phyloP scores from a whole-genome alignment of 108 stramenopile species.

The Cyclotella atomus region DNA sequence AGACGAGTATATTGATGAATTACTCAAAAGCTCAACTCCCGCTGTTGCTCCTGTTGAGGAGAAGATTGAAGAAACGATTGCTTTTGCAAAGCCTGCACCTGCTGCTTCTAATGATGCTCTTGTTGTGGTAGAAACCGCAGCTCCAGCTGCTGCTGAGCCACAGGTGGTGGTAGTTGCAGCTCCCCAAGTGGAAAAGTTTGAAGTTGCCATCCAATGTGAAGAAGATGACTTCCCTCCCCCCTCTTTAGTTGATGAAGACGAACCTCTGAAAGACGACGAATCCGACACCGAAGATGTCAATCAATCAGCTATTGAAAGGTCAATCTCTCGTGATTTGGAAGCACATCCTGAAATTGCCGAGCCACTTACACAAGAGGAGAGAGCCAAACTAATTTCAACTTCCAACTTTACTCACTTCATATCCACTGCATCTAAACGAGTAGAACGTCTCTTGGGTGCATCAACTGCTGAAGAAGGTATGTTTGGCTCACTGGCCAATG shows the following conservation, averaged over 20 bases:
- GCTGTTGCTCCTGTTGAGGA: slow-evolving; percentile 29
- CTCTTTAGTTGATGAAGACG: slow-evolving; percentile 57
- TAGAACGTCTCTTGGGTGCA: slow-evolving; percentile 77
- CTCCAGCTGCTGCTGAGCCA: background rate
- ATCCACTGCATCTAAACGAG: slow-evolving; percentile 81
- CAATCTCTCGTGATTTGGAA: slow-evolving; percentile 3
- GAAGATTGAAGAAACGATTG: background rate
- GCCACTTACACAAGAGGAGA: slow-evolving; percentile 56
- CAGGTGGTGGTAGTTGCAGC: background rate
- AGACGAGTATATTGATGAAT: slow-evolving; percentile 82
- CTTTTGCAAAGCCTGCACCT: background rate
- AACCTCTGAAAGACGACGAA: slow-evolving; percentile 22
- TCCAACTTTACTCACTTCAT: slow-evolving; percentile 73
- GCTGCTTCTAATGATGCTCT: too few species aligned
- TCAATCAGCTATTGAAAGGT: background rate
- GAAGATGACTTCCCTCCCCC: slow-evolving; percentile 77
- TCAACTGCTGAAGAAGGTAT: too few species aligned
- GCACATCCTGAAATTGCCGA: background rate
- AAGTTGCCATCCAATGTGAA: slow-evolving; percentile 79
- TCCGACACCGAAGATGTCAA: too few species aligned
- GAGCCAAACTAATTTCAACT: slow-evolving; percentile 58
- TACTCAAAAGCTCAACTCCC: slow-evolving; percentile 56
- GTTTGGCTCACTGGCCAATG: too few species aligned
- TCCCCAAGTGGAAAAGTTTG: slow-evolving; percentile 67
- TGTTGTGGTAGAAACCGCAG: slow-evolving; percentile 1